Evolutionary conservation across 1,284 basidiomycete genomes (phyloP).

Genomic region (Ustilago trichophora): DNA sequence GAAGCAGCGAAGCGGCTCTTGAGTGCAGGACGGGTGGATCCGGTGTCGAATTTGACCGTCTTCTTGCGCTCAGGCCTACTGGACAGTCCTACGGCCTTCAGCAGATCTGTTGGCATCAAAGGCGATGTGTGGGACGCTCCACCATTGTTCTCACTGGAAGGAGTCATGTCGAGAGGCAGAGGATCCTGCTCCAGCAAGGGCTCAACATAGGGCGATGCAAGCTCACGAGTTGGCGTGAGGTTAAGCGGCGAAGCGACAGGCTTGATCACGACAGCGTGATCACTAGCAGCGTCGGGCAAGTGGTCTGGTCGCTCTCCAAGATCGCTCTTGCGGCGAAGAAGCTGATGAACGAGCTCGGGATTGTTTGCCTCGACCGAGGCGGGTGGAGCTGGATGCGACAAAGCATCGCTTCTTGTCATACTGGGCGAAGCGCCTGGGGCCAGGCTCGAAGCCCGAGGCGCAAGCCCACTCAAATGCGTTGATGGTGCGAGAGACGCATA

Average conservation of each 20-base stretch:
- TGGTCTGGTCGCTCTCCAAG: conserved; percentile 15
- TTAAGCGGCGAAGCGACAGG: conserved; percentile 19
- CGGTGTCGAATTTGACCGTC: conserved; percentile 49
- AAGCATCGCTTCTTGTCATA: conserved; percentile 43
- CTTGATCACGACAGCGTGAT: conserved; percentile 36
- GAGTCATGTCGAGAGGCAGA: conserved; percentile 23
- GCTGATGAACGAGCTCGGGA: conserved; percentile 46
- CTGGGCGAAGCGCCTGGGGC: conserved; percentile 1
- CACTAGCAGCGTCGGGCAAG: conserved; percentile 44
- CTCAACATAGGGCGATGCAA: background rate
- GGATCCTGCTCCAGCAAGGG: conserved; percentile 34
- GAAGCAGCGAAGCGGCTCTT: conserved; percentile 34
- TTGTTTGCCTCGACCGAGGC: conserved; percentile 46
- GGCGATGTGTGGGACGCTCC: background rate
- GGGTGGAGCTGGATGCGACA: conserved; percentile 50
- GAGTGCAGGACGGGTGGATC: conserved; percentile 10
- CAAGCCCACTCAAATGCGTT: conserved; percentile 11
- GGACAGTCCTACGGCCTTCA: conserved; percentile 13
- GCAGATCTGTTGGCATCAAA: background rate
- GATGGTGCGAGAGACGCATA: conserved; percentile 25
- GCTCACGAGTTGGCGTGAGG: conserved; percentile 16
- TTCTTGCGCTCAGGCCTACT: conserved; percentile 22
- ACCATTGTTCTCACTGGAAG: conserved; percentile 1
- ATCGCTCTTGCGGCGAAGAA: conserved; percentile 50
- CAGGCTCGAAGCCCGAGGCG: conserved; percentile 29